Percentiles rank a stretch among this genome's conserved stretches.
phyloP scores from a whole-genome alignment of 2,329 filamentous ascomycete species.

The Colletotrichum sidae region DNA sequence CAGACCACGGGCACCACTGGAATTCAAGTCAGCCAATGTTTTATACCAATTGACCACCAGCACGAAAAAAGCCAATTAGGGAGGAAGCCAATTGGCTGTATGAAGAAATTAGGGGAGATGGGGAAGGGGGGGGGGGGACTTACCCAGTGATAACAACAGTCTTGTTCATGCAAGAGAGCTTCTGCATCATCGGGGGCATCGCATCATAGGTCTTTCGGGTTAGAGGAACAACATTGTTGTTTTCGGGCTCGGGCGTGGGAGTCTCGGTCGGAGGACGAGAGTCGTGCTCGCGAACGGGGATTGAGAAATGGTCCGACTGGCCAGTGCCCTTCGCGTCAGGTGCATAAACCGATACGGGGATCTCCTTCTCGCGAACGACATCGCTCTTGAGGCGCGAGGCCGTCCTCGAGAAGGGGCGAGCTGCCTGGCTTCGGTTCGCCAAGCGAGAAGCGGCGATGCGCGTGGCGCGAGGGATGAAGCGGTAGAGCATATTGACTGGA shows the following conservation, averaged over 20 bases:
- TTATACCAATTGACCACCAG: neutral
- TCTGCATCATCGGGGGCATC: constrained; percentile 72
- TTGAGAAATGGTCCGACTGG: constrained; percentile 64
- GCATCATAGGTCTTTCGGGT: constrained; percentile 63
- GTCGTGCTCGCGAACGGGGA: constrained; percentile 58
- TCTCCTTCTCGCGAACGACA: constrained; percentile 67
- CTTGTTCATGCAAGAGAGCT: constrained; percentile 77
- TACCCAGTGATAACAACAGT: constrained; percentile 79
- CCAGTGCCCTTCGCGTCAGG: constrained; percentile 58
- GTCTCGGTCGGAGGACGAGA: constrained; percentile 57
- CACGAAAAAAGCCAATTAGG: no score
- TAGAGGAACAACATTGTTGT: constrained; percentile 63
- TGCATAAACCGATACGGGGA: constrained; percentile 67
- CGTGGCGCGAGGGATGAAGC: constrained; percentile 39
- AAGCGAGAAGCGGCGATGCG: constrained; percentile 39
- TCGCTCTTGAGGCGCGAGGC: constrained; percentile 57
- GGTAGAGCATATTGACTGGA: constrained; percentile 34
- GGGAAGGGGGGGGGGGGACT: constrained; percentile 43
- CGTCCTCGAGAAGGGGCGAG: constrained; percentile 52
- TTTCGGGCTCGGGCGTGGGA: constrained; percentile 53
- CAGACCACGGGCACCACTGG: constrained; percentile 78
- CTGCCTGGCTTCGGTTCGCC: constrained; percentile 42
- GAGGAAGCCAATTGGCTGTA: no score
- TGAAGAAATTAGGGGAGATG: no score
- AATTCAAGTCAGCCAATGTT: constrained; percentile 12